Conservation (phyloP, 345 rosid genomes). For the Ceriops zippeliana region DNA sequence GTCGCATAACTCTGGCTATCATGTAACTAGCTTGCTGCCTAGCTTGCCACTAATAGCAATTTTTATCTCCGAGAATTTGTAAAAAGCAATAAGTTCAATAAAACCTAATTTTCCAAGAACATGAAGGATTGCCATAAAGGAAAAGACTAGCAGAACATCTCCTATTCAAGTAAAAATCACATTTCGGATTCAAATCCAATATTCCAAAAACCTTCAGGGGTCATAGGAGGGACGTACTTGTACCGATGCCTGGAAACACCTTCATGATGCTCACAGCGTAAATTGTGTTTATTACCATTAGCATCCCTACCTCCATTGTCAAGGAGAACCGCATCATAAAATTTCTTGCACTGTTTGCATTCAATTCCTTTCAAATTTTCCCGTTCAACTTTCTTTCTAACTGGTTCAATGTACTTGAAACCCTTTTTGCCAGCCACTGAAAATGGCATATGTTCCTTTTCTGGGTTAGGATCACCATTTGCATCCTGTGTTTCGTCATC, state of each 20-base stretch:
- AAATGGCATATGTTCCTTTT: slow-evolving; percentile 35
- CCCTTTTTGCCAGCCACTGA: slow-evolving; percentile 38
- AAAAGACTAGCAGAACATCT: neutral
- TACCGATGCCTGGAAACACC: slow-evolving; percentile 94
- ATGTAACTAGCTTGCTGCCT: too few relatives aligned
- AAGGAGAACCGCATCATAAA: slow-evolving; percentile 86
- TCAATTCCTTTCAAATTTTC: slow-evolving; percentile 67
- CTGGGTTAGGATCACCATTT: slow-evolving; percentile 39
- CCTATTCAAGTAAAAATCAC: slow-evolving; percentile 31
- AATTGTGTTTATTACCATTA: slow-evolving; percentile 28
- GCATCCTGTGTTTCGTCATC: slow-evolving; percentile 77
- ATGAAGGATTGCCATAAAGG: neutral
- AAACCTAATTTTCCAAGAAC: too few relatives aligned
- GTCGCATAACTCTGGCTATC: too few relatives aligned
- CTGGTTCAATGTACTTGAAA: slow-evolving; percentile 75
- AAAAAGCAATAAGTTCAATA: too few relatives aligned
- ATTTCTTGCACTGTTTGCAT: slow-evolving; percentile 94
- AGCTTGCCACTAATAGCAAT: too few relatives aligned
- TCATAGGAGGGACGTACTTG: slow-evolving; percentile 73
- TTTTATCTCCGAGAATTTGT: too few relatives aligned
- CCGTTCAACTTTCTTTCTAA: slow-evolving; percentile 73
- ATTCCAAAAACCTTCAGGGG: slow-evolving; percentile 97
- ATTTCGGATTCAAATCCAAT: slow-evolving; percentile 93
- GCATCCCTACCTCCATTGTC: slow-evolving; percentile 30
- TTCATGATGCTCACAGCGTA: slow-evolving; percentile 85